These are phyloP conservation scores for Pachysandra terminalis DNA, from an alignment of 164 flowering plant genomes.

Conservation along the genomic window DNA sequence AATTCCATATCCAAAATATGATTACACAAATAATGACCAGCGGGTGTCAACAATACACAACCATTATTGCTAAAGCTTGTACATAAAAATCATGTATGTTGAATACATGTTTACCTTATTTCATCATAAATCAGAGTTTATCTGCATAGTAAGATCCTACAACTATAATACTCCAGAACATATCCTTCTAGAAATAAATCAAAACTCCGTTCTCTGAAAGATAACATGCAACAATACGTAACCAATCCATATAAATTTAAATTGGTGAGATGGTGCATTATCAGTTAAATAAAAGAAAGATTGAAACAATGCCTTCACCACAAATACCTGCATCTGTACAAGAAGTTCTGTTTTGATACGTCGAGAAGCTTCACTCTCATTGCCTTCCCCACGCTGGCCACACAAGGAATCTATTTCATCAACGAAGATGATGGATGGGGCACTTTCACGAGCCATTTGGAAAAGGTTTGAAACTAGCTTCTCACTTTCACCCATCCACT, in stretches of 20 bases:
- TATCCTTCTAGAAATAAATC: too few species aligned
- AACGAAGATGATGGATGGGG: constrained; percentile 90
- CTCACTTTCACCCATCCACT: constrained; percentile 99
- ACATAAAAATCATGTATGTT: too few species aligned
- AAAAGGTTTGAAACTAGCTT: constrained; percentile 94
- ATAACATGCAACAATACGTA: neutral
- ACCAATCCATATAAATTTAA: neutral
- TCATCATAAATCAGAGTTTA: too few species aligned
- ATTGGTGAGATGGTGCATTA: neutral
- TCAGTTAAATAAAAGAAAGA: neutral
- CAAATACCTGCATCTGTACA: constrained; percentile 97
- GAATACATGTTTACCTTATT: too few species aligned
- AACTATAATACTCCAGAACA: neutral
- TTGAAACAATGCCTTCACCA: neutral
- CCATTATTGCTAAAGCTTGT: neutral
- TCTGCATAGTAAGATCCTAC: neutral
- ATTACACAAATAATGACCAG: neutral
- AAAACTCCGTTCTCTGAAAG: too few species aligned
- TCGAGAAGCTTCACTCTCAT: constrained; percentile 98
- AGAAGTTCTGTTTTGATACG: constrained; percentile 98
- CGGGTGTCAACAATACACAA: neutral
- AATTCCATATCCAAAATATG: neutral
- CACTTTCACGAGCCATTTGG: constrained; percentile 97
- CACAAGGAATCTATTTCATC: constrained; percentile 98
- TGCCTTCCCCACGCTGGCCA: constrained; percentile 96